Evolutionary conservation across 441 rosid genomes (phyloP).

Genomic region (Pelargonium fulgidum): DNA sequence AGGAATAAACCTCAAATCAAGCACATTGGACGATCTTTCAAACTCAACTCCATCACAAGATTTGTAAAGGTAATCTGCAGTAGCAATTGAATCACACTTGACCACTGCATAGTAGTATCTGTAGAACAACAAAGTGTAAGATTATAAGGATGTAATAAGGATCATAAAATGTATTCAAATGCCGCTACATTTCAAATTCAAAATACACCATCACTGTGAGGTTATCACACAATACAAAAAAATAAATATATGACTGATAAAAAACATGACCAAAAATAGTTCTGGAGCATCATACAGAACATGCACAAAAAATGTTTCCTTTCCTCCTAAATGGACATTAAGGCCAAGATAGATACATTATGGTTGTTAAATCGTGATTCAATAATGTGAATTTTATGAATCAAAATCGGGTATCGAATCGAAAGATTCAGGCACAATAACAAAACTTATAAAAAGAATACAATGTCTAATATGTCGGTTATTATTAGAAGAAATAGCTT

Average conservation of each 20-base stretch:
- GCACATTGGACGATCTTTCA: conserved; percentile 89
- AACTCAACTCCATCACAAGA: conserved; percentile 82
- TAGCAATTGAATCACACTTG: conserved; percentile 71
- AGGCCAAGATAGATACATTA: too few species aligned
- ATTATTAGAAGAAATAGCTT: too few species aligned
- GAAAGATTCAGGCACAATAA: too few species aligned
- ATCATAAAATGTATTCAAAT: not conserved
- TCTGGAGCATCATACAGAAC: too few species aligned
- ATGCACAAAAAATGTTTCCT: too few species aligned
- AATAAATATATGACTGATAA: not conserved
- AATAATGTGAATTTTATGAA: too few species aligned
- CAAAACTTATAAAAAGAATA: too few species aligned
- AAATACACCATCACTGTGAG: not conserved
- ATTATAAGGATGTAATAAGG: not conserved
- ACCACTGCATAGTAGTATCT: conserved; percentile 86
- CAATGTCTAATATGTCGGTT: too few species aligned
- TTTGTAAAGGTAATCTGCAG: conserved; percentile 73
- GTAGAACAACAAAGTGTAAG: conserved; percentile 10
- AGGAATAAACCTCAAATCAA: conserved; percentile 88
- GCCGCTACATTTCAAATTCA: not conserved
- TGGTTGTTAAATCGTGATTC: too few species aligned
- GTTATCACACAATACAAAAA: not conserved
- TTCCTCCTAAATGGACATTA: too few species aligned
- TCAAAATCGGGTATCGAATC: too few species aligned
- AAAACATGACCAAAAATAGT: not conserved